These are phyloP conservation scores for Diaporthe caulivora DNA, from an alignment of 2,329 filamentous ascomycete species.

Conservation along the genomic window DNA sequence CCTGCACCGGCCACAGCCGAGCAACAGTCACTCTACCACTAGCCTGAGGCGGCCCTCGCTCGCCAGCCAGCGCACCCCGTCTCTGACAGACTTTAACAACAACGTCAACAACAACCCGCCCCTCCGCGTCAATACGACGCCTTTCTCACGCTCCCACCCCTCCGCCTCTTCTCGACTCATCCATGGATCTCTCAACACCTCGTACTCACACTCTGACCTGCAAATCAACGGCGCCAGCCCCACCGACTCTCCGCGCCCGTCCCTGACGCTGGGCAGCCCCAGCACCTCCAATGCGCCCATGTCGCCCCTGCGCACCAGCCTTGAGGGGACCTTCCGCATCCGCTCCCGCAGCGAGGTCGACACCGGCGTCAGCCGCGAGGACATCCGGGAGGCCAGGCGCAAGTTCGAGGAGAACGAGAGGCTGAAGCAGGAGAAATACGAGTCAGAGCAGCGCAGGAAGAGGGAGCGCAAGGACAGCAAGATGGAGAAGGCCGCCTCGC, in stretches of 20 bases:
- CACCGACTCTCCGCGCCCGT: slow-evolving; percentile 45
- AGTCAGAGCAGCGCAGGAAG: slow-evolving; percentile 68
- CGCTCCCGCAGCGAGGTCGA: slow-evolving; percentile 72
- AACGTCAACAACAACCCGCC: slow-evolving; percentile 32
- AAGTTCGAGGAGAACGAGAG: slow-evolving; percentile 74
- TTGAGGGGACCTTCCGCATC: slow-evolving; percentile 70
- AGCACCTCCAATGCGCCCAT: slow-evolving; percentile 55
- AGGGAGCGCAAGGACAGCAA: slow-evolving; percentile 69
- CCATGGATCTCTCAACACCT: slow-evolving; percentile 42
- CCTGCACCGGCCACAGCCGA: slow-evolving; percentile 46
- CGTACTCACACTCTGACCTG: slow-evolving; percentile 57
- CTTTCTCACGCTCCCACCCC: slow-evolving; percentile 45
- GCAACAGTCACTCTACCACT: slow-evolving; percentile 44
- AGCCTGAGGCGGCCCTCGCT: slow-evolving; percentile 53
- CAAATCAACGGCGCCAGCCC: slow-evolving; percentile 51
- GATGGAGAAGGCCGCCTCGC: slow-evolving; percentile 60
- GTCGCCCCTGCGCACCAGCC: slow-evolving; percentile 69
- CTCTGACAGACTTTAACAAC: slow-evolving; percentile 37
- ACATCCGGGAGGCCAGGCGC: slow-evolving; percentile 71
- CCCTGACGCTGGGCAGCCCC: slow-evolving; percentile 42
- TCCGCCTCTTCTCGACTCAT: slow-evolving; percentile 40
- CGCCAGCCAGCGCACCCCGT: slow-evolving; percentile 50
- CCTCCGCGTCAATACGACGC: slow-evolving; percentile 37
- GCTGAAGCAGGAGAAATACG: slow-evolving; percentile 72
- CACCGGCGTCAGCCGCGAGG: slow-evolving; percentile 65